These are phyloP conservation scores for Calonectria honghensis DNA, from an alignment of 2,329 filamentous ascomycete genomes.

Conservation along the genomic window DNA sequence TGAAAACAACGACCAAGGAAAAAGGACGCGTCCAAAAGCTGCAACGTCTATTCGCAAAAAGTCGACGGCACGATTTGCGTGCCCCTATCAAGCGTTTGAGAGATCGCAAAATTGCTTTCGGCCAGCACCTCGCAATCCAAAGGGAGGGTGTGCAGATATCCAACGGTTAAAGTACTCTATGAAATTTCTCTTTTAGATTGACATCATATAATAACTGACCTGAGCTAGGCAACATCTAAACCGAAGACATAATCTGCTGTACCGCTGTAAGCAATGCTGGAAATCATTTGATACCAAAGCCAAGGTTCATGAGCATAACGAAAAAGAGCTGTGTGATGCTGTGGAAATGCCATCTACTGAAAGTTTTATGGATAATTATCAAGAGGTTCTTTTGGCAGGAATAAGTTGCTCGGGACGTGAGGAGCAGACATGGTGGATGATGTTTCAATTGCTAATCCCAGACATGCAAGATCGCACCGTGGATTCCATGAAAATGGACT, in stretches of 20 bases:
- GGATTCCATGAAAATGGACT: constrained; percentile 3
- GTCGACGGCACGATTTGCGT: neutral
- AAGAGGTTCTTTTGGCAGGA: constrained; percentile 3
- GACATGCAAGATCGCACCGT: constrained; percentile 11
- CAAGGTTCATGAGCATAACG: neutral
- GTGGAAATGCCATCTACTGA: constrained; percentile 9
- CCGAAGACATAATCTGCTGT: constrained; percentile 26
- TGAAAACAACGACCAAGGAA: neutral
- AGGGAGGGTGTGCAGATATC: constrained; percentile 31
- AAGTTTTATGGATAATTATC: constrained; percentile 17
- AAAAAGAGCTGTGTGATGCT: constrained; percentile 2
- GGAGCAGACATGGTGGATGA: constrained; percentile 28
- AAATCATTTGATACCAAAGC: constrained; percentile 20
- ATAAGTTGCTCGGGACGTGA: neutral
- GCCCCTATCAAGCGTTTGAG: constrained; percentile 22
- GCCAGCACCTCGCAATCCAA: constrained; percentile 28
- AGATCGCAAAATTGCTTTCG: constrained; percentile 27
- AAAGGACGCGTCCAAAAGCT: neutral
- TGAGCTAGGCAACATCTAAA: constrained; percentile 20
- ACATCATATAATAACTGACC: neutral
- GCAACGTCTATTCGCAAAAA: neutral
- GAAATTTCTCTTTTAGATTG: no score
- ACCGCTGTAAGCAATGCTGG: constrained; percentile 26
- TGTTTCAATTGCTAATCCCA: constrained; percentile 26
- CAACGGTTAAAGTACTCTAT: neutral